phyloP scores from a whole-genome alignment of 1,139 yeast species.

The Candida dubliniensis region DNA sequence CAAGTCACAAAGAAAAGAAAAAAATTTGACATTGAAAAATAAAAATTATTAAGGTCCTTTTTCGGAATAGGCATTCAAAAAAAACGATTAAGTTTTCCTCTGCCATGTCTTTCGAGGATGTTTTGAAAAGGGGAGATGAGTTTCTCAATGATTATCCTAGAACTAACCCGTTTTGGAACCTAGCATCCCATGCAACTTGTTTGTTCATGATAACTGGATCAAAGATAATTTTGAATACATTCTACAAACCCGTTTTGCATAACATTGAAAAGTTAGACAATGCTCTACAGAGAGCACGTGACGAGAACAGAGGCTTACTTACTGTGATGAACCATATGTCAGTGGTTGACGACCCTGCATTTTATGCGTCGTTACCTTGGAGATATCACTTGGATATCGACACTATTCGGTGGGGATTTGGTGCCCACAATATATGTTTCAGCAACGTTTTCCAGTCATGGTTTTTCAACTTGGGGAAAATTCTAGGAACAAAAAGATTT shows the following conservation, averaged over 20 bases:
- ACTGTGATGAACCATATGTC: conserved; percentile 98
- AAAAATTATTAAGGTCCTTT: not conserved
- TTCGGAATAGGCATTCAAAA: not conserved
- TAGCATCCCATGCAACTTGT: conserved; percentile 69
- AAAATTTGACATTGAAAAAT: not conserved
- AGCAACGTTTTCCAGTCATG: conserved; percentile 50
- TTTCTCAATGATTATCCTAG: conserved; percentile 66
- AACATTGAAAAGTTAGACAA: conserved; percentile 62
- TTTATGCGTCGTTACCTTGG: conserved; percentile 86
- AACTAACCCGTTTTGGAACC: conserved; percentile 58
- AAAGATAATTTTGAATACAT: conserved; percentile 57
- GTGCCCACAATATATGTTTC: conserved; percentile 90
- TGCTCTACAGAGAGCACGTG: conserved; percentile 61
- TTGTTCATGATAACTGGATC: conserved; percentile 63
- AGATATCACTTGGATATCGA: conserved; percentile 62
- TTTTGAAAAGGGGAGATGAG: conserved; percentile 72
- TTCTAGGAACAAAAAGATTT: conserved; percentile 79
- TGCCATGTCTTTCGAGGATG: conserved; percentile 71
- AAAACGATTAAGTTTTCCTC: not conserved
- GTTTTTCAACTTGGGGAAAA: conserved; percentile 87
- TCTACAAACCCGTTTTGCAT: conserved; percentile 63
- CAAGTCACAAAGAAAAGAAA: not conserved
- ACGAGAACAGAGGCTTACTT: conserved; percentile 70
- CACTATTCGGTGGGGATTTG: conserved; percentile 88
- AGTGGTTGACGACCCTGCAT: conserved; percentile 87